These are phyloP conservation scores for Euphorbia celastroides DNA, from an alignment of 441 rosid species.

Conservation along the genomic window DNA sequence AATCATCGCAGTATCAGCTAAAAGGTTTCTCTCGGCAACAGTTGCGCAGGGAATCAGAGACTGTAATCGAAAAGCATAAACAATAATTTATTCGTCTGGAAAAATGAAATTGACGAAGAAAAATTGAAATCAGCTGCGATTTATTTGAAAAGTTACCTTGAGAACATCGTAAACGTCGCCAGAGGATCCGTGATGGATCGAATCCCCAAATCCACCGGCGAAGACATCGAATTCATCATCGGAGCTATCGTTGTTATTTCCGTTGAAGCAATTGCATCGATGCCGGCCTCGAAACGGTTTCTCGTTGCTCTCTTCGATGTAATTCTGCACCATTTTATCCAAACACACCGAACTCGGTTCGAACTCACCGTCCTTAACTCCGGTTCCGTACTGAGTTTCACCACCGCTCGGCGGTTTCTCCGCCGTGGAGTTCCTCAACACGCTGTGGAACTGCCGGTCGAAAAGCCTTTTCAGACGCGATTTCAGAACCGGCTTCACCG, in stretches of 20 bases:
- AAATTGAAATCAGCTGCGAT: background rate
- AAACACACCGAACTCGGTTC: constrained; percentile 86
- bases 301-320: constrained; percentile 77
- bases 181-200: constrained; percentile 37
- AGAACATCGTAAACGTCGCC: constrained; percentile 54
- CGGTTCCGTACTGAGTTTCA: constrained; percentile 31
- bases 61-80: constrained; percentile 28
- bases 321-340: constrained; percentile 82
- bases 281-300: constrained; percentile 67
- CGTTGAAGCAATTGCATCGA: constrained; percentile 91
- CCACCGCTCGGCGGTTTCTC: constrained; percentile 39
- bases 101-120: background rate
- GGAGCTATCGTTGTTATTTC: constrained; percentile 63
- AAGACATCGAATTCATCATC: constrained; percentile 70
- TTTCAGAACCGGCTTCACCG: constrained; percentile 65
- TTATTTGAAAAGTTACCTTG: constrained; percentile 40
- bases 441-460: constrained; percentile 75
- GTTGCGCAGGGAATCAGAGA: constrained; percentile 65
- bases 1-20: constrained; percentile 70
- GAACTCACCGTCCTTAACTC: constrained; percentile 47
- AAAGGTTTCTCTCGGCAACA: constrained; percentile 60
- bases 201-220: constrained; percentile 36
- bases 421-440: constrained; percentile 42
- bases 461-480: constrained; percentile 78
- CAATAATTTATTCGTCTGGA: background rate